Percentiles rank a stretch among this genome's conserved stretches.
phyloP scores from a whole-genome alignment of 352 stramenopile species.

The Globisporangium lucens region DNA sequence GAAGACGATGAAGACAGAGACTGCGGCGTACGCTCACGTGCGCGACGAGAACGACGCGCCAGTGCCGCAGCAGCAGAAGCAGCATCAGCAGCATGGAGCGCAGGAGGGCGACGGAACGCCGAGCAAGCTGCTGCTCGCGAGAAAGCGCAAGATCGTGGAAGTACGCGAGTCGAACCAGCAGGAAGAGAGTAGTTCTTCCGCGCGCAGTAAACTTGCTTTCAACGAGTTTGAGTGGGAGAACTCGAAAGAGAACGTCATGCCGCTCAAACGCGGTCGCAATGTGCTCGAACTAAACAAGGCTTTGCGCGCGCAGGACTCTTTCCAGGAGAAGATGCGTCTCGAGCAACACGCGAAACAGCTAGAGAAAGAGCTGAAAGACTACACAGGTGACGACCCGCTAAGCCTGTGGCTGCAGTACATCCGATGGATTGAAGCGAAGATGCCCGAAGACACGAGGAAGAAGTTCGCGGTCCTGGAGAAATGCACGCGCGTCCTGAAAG shows the following conservation, averaged over 20 bases:
- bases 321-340: slow-evolving; percentile 55
- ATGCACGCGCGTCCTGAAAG: slow-evolving; percentile 69
- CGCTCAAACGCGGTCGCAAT: slow-evolving; percentile 74
- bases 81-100: not conserved
- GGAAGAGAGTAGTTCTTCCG: not conserved
- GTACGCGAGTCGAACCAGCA: slow-evolving; percentile 17
- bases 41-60: slow-evolving; percentile 21
- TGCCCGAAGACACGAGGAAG: slow-evolving; percentile 81
- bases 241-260: slow-evolving; percentile 88
- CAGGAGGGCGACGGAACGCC: slow-evolving; percentile 3
- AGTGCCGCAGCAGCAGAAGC: not conserved
- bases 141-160: slow-evolving; percentile 40
- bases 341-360: slow-evolving; percentile 51
- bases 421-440: slow-evolving; percentile 75
- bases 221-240: slow-evolving; percentile 77
- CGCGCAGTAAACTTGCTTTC: slow-evolving; percentile 7
- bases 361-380: slow-evolving; percentile 43
- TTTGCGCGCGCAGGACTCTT: slow-evolving; percentile 58
- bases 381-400: slow-evolving; percentile 65
- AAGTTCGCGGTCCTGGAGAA: slow-evolving; percentile 75
- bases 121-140: slow-evolving; percentile 11
- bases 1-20: slow-evolving; percentile 8
- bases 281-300: slow-evolving; percentile 76
- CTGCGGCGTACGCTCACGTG: slow-evolving; percentile 2
- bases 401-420: slow-evolving; percentile 70